phyloP scores from a whole-genome alignment of 306 rosid genomes.

The Medicago arabica region DNA sequence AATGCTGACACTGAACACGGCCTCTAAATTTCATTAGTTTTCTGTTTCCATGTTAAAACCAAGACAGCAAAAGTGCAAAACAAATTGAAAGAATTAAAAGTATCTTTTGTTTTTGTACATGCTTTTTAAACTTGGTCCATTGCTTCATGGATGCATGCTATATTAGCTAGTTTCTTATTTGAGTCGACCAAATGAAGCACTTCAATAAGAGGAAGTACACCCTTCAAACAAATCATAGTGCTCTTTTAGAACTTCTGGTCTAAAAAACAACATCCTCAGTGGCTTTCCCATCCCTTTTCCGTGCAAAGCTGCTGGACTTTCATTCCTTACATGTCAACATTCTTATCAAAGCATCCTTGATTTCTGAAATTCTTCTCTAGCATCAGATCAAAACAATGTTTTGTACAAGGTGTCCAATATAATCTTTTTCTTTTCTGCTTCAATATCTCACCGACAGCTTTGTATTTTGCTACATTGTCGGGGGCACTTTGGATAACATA shows the following conservation, averaged over 20 bases:
- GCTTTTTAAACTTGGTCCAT: background rate
- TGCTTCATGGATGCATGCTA: background rate
- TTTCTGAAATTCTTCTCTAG: background rate
- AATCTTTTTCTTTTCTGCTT: background rate
- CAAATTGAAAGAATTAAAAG: background rate
- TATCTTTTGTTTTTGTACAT: background rate
- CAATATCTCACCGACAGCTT: background rate
- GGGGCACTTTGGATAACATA: background rate
- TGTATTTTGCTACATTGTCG: background rate
- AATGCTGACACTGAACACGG: background rate
- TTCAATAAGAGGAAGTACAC: background rate
- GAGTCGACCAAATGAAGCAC: background rate
- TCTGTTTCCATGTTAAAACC: background rate
- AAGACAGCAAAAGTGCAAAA: background rate
- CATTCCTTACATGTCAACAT: background rate
- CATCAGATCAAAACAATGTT: background rate
- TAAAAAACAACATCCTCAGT: background rate
- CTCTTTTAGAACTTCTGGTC: background rate
- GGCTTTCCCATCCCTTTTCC: background rate
- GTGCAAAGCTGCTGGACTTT: background rate
- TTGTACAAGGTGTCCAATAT: background rate
- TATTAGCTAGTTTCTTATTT: background rate
- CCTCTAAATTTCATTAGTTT: background rate
- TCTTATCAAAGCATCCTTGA: background rate
- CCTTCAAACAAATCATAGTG: conserved; percentile 4